Evolutionary conservation across 1,284 basidiomycete genomes (phyloP).

Genomic region (Trametes versicolor): DNA sequence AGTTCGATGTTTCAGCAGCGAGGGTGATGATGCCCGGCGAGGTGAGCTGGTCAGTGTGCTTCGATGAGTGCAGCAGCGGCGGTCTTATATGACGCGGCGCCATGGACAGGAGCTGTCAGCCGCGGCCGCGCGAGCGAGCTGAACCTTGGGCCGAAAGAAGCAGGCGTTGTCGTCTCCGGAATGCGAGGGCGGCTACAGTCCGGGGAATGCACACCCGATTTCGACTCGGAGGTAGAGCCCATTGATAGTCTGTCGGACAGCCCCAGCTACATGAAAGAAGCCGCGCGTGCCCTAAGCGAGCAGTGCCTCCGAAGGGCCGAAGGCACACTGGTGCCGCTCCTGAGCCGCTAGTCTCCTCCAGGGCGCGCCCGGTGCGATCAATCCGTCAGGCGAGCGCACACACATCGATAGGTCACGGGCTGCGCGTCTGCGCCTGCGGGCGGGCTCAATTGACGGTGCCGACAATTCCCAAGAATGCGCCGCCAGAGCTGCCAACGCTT

Average conservation of each 20-base stretch:
- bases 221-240: constrained; percentile 30
- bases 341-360: not conserved
- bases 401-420: constrained; percentile 11
- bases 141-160: constrained; percentile 31
- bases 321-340: constrained; percentile 24
- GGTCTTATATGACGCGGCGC: constrained; percentile 22
- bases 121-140: constrained; percentile 4
- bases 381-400: not conserved
- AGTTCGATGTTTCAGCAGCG: not conserved
- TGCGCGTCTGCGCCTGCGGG: constrained; percentile 1
- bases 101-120: constrained; percentile 34
- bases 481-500: constrained; percentile 5
- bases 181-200: constrained; percentile 23
- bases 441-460: constrained; percentile 11
- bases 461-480: constrained; percentile 7
- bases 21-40: constrained; percentile 13
- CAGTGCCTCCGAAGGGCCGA: constrained; percentile 32
- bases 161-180: constrained; percentile 23
- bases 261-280: constrained; percentile 32
- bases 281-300: constrained; percentile 26
- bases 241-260: constrained; percentile 33
- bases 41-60: constrained; percentile 16
- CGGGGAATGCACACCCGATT: constrained; percentile 32
- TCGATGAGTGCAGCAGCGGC: constrained; percentile 13
- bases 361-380: constrained; percentile 3